Evolutionary conservation across 2,329 filamentous ascomycete species (phyloP).

Genomic region (Microsporum canis): DNA sequence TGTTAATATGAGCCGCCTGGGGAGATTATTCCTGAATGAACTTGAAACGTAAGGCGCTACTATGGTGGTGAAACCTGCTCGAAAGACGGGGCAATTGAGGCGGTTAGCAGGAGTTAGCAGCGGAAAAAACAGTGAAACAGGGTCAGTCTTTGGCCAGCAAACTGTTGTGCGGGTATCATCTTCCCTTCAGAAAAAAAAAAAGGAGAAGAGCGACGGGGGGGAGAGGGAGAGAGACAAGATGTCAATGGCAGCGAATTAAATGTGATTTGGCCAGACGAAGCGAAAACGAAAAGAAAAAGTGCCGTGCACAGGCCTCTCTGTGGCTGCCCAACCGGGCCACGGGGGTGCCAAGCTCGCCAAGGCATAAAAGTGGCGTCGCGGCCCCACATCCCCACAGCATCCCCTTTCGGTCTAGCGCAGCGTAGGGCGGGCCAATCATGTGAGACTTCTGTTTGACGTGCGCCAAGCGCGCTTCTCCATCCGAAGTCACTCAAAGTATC

Average conservation of each 20-base stretch:
- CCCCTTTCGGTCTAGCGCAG: neutral
- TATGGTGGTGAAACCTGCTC: neutral
- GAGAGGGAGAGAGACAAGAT: neutral
- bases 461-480: neutral
- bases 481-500: neutral
- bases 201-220: neutral
- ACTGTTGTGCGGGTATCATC: neutral
- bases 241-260: neutral
- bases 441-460: neutral
- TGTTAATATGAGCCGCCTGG: neutral
- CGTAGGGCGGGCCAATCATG: neutral
- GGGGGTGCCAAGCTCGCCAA: neutral
- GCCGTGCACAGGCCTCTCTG: neutral
- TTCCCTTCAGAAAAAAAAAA: neutral
- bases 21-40: neutral
- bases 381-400: neutral
- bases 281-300: neutral
- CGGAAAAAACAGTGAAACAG: neutral
- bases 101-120: neutral
- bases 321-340: neutral
- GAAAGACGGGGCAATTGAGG: neutral
- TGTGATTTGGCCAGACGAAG: too few relatives aligned
- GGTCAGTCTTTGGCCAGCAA: conserved; percentile 5
- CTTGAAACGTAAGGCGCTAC: neutral
- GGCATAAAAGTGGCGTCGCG: neutral